Evolutionary conservation across 139 green algal species (phyloP).

Genomic region (Picochlorum sp.): DNA sequence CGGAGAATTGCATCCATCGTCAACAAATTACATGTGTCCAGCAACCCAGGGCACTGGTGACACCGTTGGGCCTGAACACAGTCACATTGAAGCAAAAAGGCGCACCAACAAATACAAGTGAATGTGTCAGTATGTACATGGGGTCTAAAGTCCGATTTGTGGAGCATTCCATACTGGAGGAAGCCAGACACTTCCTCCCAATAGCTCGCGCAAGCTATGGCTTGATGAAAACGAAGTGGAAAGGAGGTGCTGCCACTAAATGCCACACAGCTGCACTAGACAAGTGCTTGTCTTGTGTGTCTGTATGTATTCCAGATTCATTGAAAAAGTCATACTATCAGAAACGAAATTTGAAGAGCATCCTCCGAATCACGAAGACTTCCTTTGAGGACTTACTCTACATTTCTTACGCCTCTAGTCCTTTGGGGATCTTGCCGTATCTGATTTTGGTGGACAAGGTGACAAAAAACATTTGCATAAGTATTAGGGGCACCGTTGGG

Average conservation of each 20-base stretch:
- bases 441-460: conserved; percentile 33
- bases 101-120: too few species aligned
- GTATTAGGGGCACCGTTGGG: conserved; percentile 21
- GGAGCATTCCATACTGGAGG: too few species aligned
- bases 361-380: conserved; percentile 21
- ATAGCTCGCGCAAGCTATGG: too few species aligned
- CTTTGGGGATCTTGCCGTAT: conserved; percentile 43
- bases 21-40: too few species aligned
- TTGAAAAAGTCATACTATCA: conserved; percentile 6
- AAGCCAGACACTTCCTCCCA: too few species aligned
- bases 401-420: conserved; percentile 17
- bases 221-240: too few species aligned
- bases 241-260: neutral
- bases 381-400: conserved; percentile 15
- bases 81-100: too few species aligned
- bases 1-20: too few species aligned
- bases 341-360: conserved; percentile 26
- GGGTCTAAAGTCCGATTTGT: too few species aligned
- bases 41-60: too few species aligned
- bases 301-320: neutral
- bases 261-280: neutral
- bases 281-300: neutral
- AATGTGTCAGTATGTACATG: too few species aligned
- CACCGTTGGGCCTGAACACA: too few species aligned
- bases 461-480: conserved; percentile 16